Evolutionary conservation across 495 filamentous ascomycete genomes (phyloP), one percentile per base, ranked within the genome.

Genomic region (Daldinia concentrica): DNA sequence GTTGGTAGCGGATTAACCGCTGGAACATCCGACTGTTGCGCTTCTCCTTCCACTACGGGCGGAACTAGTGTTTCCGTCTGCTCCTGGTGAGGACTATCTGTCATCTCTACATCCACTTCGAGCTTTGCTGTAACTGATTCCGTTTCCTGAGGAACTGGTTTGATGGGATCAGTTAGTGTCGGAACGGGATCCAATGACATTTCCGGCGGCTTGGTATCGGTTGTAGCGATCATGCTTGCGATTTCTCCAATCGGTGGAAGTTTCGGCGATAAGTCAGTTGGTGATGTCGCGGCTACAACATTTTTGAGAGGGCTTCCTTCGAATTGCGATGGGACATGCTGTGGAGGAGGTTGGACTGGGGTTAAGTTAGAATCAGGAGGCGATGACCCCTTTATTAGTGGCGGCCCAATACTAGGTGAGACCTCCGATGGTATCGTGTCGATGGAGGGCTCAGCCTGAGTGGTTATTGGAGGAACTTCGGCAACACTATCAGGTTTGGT

Each of bases 221-320:
- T 36, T 15, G 15, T 3, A 26, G 63, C 27, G 15, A 41, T n/a
- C 22, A 6, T 34, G 36, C 54, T 36, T 11, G 37, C 24, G 50
- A 68, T 57, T 24, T 73, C 67, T 57, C 43, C 56, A 26, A 36
- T 62, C 6, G 57, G 45, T 27, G 41, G 7, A 11, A 62, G 32
- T 36, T 68, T 67, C 3, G 61, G 60, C 9, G 57, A 41, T 8
- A 22, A 30, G 37, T 56, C 48, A 19, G 65, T 62, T 11, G 76
- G 71, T 43, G 76, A 76, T 8, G 67, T 62, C 17, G 55, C 68
- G 14, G 66, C 69, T 26, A 84, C 75, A 34, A 84, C 81, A 50
- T 85, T 80, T 71, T 83, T 85, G 5, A 85, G 67, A 2, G 83
- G 83, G 34, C 82, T 85, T 12, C 82, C 83, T 62, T 85, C 83